Evolutionary conservation across 2,329 filamentous ascomycete genomes (phyloP), one percentile per base, ranked within the genome.

Genomic region (Keithomyces neogunnii): DNA sequence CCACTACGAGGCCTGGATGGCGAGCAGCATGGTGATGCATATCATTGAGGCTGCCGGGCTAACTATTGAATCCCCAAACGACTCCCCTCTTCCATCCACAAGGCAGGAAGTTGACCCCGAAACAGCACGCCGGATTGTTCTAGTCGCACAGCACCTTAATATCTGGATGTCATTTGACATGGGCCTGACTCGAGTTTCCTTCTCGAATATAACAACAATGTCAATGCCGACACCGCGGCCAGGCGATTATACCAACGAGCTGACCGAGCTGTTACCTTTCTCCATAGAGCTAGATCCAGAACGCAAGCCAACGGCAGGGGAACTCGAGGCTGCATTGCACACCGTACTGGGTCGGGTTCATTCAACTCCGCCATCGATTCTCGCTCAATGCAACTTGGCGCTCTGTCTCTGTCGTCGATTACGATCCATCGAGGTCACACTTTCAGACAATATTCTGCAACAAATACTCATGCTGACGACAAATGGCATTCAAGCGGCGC

Each of bases 131-230:
- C 63, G 75, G 2, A 60, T 78, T 3, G 63, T 78, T 58, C 71
- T 75, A 49, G 71, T 81, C 40, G 73, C 78, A 0, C 74, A 77
- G 8, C 78, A 81, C 55, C 69, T 82, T 6, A 81, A 82, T 56
- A 75, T 74, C 10, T 82, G 78, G 78, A 74, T 76, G 30, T 81
- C 77, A 0, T 81, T 80, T 55, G 79, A 82, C 50, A 73, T 81
- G 49, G 78, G 78, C 1, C 71, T 76, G 0, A 78, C 77, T 0
- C 69, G 76, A 8, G 75, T 81, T 53, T 70, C 54, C 0, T 65
- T 80, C 0, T 71, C 72, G 35, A 72, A 72, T 19, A 71, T 30
- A n/a, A 7, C 73, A 8, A 71, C 70, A 0, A 67, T 70, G 1
- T 60, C 70, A 9, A 63, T 73, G 7, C 71, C 73, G 0, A 60